phyloP scores from a whole-genome alignment of 78 protist species.

The Protostelium mycophagum region DNA sequence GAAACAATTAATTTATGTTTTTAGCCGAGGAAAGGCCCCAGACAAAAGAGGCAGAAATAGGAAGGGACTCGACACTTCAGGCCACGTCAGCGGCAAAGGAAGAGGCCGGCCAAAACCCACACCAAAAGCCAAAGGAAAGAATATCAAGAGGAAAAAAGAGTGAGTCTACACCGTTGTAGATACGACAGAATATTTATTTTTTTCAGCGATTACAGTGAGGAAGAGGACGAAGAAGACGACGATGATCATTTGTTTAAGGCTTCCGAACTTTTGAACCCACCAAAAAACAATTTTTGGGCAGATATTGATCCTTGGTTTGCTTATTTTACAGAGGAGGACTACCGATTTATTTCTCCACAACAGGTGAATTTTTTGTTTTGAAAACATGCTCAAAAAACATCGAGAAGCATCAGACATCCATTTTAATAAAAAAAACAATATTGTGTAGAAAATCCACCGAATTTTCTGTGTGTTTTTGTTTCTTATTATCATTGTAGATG shows the following conservation, averaged over 20 bases:
- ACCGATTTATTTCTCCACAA: not conserved
- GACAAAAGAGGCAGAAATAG: not conserved
- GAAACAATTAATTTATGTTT: too few species aligned
- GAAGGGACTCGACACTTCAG: not conserved
- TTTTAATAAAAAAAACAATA: too few species aligned
- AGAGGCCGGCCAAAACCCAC: not conserved
- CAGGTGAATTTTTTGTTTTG: too few species aligned
- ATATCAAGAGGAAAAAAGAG: not conserved
- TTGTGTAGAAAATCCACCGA: too few species aligned
- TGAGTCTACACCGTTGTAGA: not conserved
- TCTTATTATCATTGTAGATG: too few species aligned
- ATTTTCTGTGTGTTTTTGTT: too few species aligned
- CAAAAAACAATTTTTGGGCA: not conserved
- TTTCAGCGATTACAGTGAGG: not conserved
- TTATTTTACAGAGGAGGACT: not conserved
- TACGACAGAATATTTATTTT: not conserved
- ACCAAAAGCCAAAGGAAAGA: not conserved
- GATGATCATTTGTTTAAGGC: not conserved
- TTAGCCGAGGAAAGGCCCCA: not conserved
- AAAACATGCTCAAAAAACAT: too few species aligned
- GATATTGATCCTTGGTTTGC: not conserved
- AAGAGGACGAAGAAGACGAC: not conserved
- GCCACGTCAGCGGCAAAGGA: not conserved
- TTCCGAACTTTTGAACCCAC: not conserved
- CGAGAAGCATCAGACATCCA: not conserved